Base-by-base conservation (phyloP, 345 rosid genomes). In the Physaria fendleri region DNA sequence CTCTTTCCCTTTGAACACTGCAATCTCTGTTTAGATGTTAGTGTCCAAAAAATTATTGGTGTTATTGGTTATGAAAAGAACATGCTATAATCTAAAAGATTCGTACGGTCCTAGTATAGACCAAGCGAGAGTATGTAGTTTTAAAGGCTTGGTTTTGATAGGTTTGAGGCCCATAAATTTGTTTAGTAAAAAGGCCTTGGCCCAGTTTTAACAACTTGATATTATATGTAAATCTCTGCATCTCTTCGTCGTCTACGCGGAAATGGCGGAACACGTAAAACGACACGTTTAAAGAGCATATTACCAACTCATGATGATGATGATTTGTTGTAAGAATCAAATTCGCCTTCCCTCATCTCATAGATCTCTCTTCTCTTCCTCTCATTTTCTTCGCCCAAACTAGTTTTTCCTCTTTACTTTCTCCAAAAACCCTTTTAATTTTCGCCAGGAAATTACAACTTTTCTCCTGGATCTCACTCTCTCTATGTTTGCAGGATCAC, bases 261-360 rank as follows among this genome's bases (percentile, higher is more conserved):
- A 57, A 66, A 66, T 66, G 64, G 71, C 51, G 64, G 71, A 68
- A 59, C 66, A 68, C 46, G 32, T 60, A 30, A 68, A 68, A 68
- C 72, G 66, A 42, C 60, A 66, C 66, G 72, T 68, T 68, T 66
- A 24, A 21, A 17, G 44, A 40, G 17, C 49, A 29, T 13, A 41
- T 33, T 17, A 43, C 44, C 47, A 15, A 47, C 71, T 56, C 57
- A 57, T 66, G 41, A 48, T 66, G 71, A 39, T 66, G 49, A 56
- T 65, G 71, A 56, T 65, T 51, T 66, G 51, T 25, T 56, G 57
- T 56, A n/a, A 49, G 72, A 67, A 67, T 67, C 65, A 30, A 39
- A 42, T 68, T 68, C 66, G 6, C 27, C 13, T 28, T 35, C 44
- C 8, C 55, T 45, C 32, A 20, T 16, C 20, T 39, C 50, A 22